Evolutionary conservation across 164 flowering plant species (phyloP), one percentile per base, ranked within the genome.

Genomic region (Amborella trichopoda): DNA sequence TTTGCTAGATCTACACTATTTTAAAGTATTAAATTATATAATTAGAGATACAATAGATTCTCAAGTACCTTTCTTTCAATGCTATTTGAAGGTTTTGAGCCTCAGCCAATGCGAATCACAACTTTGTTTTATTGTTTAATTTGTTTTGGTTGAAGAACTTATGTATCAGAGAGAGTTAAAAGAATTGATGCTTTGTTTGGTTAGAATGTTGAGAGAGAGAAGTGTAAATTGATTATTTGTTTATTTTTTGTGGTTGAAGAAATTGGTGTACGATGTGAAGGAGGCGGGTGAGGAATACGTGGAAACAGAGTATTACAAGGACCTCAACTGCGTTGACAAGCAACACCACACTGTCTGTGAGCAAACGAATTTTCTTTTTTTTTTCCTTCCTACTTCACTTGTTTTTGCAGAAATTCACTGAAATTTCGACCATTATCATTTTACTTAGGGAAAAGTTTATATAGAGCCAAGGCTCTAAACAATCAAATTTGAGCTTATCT

Each of bases 261-360:
- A 81, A 59, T 34, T 82, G 26, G 66, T 55, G 3, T 68, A 59
- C 50, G 55, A 28, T 32, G 78, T 72, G 39, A 64, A 48, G 14
- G 56, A 71, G 44, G 74, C 54, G 23, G 40, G 41, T 1, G 97
- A 80, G 48, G 97, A 89, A 44, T 84, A 70, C 41, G 70, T 68
- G 52, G 97, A 82, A 60, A 89, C 97, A 0, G 86, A 79, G 32
- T 85, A 90, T 39, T 85, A 90, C 70, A 69, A 72, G 46, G 95
- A 90, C 69, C 91, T 90, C 49, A 74, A 68, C 48, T 53, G 85
- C 50, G 46, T 81, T 10, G 86, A 73, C 68, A 81, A 81, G 64
- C 80, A 78, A 37, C 94, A 85, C 66, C 91, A 85, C 66, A 81
- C 83, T 66, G 93, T 82, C 77, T n/a, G 0, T 3, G 5, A 3